A percentile compares a stretch with the other conserved stretches of the same genome.
Evolutionary conservation across 768 basidiomycete genomes (phyloP).

Genomic region (Sporobolomyces pararoseus): DNA sequence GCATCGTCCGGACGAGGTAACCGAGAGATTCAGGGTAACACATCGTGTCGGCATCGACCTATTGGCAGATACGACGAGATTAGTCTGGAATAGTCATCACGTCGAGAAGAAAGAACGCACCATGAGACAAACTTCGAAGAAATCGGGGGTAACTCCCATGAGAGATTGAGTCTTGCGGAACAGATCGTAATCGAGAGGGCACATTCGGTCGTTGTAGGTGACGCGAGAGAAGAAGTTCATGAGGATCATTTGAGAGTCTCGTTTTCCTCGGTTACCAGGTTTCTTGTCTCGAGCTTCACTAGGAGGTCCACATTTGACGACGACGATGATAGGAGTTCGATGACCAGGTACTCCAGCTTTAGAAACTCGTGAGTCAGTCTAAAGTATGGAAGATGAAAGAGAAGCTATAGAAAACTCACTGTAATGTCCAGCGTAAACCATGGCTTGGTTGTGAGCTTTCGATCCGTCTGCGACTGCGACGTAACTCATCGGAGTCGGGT

Average conservation of each 20-base stretch:
- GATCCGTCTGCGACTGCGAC: conserved; percentile 81
- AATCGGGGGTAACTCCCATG: conserved; percentile 99
- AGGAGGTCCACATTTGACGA: conserved; percentile 96
- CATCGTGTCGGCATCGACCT: conserved; percentile 99
- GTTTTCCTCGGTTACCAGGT: conserved; percentile 95
- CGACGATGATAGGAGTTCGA: conserved; percentile 84
- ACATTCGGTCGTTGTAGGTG: conserved; percentile 98
- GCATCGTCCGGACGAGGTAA: conserved; percentile 95
- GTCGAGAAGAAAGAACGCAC: conserved; percentile 54
- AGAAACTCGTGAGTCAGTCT: conserved; percentile 49
- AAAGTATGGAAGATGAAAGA: not conserved
- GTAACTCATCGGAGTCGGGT: conserved; percentile 92
- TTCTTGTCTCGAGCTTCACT: conserved; percentile 82
- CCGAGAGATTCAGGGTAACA: conserved; percentile 85
- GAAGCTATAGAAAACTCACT: conserved; percentile 58
- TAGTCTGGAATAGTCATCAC: not conserved
- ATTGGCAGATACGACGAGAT: not conserved
- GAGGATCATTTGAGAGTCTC: conserved; percentile 94
- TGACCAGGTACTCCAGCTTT: conserved; percentile 62
- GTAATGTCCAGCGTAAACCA: conserved; percentile 99
- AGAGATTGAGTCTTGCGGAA: conserved; percentile 93
- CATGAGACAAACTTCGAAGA: conserved; percentile 96
- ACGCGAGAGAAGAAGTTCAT: conserved; percentile 99
- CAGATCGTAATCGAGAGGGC: conserved; percentile 92
- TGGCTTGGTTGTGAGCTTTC: conserved; percentile 87